A percentile compares a stretch with the other conserved stretches of the same genome.
These are phyloP conservation scores for Yamadazyma triangularis DNA, from an alignment of 1,139 yeast species.

Conservation along the genomic window DNA sequence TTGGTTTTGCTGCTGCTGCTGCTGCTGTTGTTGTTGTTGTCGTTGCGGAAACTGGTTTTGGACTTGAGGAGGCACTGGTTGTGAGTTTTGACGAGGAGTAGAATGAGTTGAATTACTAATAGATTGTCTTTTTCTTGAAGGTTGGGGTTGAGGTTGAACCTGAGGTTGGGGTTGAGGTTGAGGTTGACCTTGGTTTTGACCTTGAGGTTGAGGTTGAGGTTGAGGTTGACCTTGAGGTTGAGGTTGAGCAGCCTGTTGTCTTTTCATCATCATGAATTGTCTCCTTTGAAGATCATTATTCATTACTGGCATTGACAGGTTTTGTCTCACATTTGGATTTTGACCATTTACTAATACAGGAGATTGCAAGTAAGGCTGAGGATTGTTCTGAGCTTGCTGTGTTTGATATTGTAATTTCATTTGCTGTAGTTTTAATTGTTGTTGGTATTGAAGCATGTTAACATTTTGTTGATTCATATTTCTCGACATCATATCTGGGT, in stretches of 20 bases:
- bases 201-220: slow-evolving; percentile 6
- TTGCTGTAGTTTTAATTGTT: slow-evolving; percentile 22
- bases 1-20: slow-evolving; percentile 9
- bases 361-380: slow-evolving; percentile 14
- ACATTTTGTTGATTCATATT: slow-evolving; percentile 6
- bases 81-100: slow-evolving; percentile 1
- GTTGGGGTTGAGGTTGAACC: slow-evolving; percentile 4
- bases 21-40: slow-evolving; percentile 7
- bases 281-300: slow-evolving; percentile 15
- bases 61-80: slow-evolving; percentile 3
- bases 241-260: slow-evolving; percentile 14
- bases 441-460: slow-evolving; percentile 15
- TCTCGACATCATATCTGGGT: slow-evolving; percentile 8
- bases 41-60: slow-evolving; percentile 8
- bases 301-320: neutral
- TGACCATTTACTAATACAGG: slow-evolving; percentile 14
- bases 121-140: too few relatives aligned
- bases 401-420: slow-evolving; percentile 23
- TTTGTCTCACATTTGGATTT: slow-evolving; percentile 5
- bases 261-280: slow-evolving; percentile 23
- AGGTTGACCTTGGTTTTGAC: slow-evolving; percentile 7
- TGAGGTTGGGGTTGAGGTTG: slow-evolving; percentile 4
- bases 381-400: slow-evolving; percentile 11
- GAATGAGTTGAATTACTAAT: too few relatives aligned
- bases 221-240: slow-evolving; percentile 8